Evolutionary conservation across 768 basidiomycete species (phyloP), one percentile per base, ranked within the genome.

Genomic region (Boletellus sp.): DNA sequence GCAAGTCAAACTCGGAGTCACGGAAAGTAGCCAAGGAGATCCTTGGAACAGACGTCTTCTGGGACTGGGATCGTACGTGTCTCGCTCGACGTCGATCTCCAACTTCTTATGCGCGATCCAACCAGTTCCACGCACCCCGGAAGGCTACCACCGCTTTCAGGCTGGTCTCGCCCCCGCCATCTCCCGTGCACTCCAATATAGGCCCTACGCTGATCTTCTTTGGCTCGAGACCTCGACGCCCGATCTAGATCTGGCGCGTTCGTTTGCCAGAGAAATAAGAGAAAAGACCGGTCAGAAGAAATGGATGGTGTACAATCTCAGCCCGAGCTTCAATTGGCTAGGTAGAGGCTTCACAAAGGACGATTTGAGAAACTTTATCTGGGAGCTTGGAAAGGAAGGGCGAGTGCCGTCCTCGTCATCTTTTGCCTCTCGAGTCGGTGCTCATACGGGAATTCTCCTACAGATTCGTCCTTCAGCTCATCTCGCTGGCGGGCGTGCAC

Each of bases 141-240:
- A 95, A 73, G 94, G 94, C 13, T 94, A 91, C 66, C 90, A 94
- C 60, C 91, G 91, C 65, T 90, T 85, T 57, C 82, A 82, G 24
- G 83, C 90, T 8, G 93, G 93, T 13, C 70, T 92, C 41, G 84
- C 86, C 59, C 78, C 87, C 6, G 94, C 92, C 11, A 80, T 93
- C 63, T 85, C 87, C 58, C 87, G 93, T 32, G 81, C 83, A 3
- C 74, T 85, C 52, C 79, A 81, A 19, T 96, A 84, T 61, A 87
- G 91, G 1, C 89, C 90, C 17, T 87, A 91, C 58, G 85, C 91
- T 13, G 93, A 96, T 67, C 77, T 94, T 57, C 73, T 94, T 39
- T 96, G 93, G 94, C 77, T 94, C 38, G 94, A 95, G 73, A 96
- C 94, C 2, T 93, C 90, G 60, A 76, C 78, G n/a, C 93, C 94